Conservation (phyloP, 2,329 filamentous ascomycete species). For the Colletotrichum limetticola region DNA sequence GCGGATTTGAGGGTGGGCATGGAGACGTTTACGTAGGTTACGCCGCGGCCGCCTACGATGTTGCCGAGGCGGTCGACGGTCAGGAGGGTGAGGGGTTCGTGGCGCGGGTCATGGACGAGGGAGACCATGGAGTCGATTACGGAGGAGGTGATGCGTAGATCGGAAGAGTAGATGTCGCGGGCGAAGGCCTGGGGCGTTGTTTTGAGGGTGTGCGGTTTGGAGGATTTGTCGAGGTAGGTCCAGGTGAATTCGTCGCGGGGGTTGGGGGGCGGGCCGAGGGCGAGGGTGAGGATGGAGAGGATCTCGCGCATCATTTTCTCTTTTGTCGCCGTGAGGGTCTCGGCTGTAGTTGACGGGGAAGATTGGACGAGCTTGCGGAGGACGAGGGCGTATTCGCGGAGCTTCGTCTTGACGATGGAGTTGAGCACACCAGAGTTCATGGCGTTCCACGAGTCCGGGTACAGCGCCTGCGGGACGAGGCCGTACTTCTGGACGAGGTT, state of each 20-base stretch:
- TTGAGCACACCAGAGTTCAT: conserved; percentile 77
- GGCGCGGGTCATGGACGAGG: conserved; percentile 86
- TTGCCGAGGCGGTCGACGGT: conserved; percentile 85
- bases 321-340: conserved; percentile 64
- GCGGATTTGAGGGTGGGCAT: conserved; percentile 78
- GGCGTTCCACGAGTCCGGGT: conserved; percentile 86
- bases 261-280: conserved; percentile 81
- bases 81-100: conserved; percentile 76
- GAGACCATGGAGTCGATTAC: conserved; percentile 79
- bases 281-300: conserved; percentile 82
- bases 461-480: conserved; percentile 83
- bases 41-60: conserved; percentile 77
- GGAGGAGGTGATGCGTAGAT: conserved; percentile 67
- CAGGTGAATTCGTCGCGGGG: conserved; percentile 79
- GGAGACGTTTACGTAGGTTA: conserved; percentile 86
- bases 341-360: conserved; percentile 43
- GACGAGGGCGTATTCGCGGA: conserved; percentile 84
- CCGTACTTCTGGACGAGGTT: conserved; percentile 90
- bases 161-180: conserved; percentile 70
- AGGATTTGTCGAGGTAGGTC: conserved; percentile 79
- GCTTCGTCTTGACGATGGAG: conserved; percentile 80
- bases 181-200: conserved; percentile 79
- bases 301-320: conserved; percentile 83
- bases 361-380: conserved; percentile 67
- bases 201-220: conserved; percentile 70